Conservation (phyloP, 2,329 filamentous ascomycete genomes). For the Aureobasidium sp. region DNA sequence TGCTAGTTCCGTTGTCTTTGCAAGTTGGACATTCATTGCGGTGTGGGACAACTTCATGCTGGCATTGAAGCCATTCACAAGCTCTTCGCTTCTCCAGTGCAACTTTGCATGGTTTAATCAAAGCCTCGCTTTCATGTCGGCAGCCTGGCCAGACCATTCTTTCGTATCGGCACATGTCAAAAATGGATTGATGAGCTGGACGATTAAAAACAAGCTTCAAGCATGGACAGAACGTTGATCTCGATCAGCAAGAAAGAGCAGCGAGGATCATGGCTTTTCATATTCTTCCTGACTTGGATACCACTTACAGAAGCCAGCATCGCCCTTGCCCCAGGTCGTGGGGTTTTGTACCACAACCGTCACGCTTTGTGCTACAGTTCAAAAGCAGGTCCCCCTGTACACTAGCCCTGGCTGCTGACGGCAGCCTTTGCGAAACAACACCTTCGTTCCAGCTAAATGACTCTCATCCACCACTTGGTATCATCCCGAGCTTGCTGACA, state of each 20-base stretch:
- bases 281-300: not conserved
- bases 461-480: not conserved
- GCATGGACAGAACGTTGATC: too few species aligned
- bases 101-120: not conserved
- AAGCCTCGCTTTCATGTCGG: not conserved
- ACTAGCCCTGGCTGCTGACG: not conserved
- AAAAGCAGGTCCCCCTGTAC: constrained; percentile 6
- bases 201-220: not conserved
- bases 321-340: not conserved
- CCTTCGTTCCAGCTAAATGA: not conserved
- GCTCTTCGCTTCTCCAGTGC: not conserved
- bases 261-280: not conserved
- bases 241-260: not conserved
- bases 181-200: not conserved
- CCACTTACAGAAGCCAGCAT: not conserved
- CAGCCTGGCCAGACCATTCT: constrained; percentile 10
- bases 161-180: constrained; percentile 6
- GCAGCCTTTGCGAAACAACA: not conserved
- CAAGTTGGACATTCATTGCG: constrained; percentile 8
- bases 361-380: not conserved
- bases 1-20: constrained; percentile 6
- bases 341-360: not conserved
- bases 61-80: constrained; percentile 9
- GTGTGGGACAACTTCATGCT: constrained; percentile 7
- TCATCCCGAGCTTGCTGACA: not conserved